These are phyloP conservation scores for Pilobolus umbonatus DNA, from an alignment of 192 early-diverging fungal species.

Conservation along the genomic window DNA sequence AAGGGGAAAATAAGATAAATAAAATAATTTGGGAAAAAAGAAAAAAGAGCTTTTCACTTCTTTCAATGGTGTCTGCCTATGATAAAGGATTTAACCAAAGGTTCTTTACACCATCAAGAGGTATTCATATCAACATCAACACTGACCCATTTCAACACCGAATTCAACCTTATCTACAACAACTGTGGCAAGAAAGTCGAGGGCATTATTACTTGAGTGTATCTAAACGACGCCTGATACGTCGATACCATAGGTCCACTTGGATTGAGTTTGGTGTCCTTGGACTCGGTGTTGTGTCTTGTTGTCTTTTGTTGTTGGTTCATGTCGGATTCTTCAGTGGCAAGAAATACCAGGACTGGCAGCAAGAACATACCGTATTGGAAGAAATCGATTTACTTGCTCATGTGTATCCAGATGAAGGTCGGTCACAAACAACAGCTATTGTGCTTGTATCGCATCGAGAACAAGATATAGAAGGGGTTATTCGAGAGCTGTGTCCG, in stretches of 20 bases:
- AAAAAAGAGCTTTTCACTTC: not conserved
- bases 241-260: constrained; percentile 10
- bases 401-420: constrained; percentile 45
- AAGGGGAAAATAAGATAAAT: not conserved
- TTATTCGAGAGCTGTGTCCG: constrained; percentile 44
- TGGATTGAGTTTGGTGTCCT: constrained; percentile 1
- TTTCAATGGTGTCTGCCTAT: not conserved
- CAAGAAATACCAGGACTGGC: constrained; percentile 26
- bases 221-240: constrained; percentile 1
- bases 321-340: constrained; percentile 34
- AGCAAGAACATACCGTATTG: constrained; percentile 18
- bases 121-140: constrained; percentile 38
- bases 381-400: constrained; percentile 33
- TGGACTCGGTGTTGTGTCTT: not conserved
- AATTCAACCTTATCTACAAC: constrained; percentile 30
- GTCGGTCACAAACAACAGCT: constrained; percentile 40
- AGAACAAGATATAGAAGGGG: constrained; percentile 33
- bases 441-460: constrained; percentile 19
- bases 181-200: constrained; percentile 32
- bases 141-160: constrained; percentile 39
- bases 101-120: constrained; percentile 11
- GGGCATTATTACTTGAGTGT: constrained; percentile 6
- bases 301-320: constrained; percentile 23
- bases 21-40: not conserved
- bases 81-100: not conserved